Evolutionary conservation across 805 yeast species (phyloP), one percentile per base, ranked within the genome.

Genomic region (Saturnispora serradocipensis): DNA sequence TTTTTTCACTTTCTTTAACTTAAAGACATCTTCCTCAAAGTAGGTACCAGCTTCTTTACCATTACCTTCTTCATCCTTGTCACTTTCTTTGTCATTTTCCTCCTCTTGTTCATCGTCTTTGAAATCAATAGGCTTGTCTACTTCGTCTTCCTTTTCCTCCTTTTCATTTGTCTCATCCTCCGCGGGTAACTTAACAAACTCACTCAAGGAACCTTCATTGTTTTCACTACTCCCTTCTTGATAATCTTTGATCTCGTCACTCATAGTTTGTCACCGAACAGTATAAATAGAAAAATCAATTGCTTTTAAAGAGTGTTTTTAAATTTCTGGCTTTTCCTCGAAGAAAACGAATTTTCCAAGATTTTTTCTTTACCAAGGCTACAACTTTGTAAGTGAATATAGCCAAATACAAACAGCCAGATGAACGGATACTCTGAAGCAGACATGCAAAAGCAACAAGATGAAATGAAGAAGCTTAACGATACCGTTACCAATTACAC

Each of bases 381-480:
- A 25, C 27, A 10, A 47, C 27, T 15, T 40, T 40, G 42, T 30
- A 11, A 36, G 18, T 18, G 25, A 40, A 40, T 40, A 5, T 13
- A 40, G 25, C n/a, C 16, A 54, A 20, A 49, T n/a, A 38, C 42
- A 10, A 30, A 38, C 42, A 38, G 22, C 13, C 20, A 38, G 42
- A 61, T 61, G 66, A 67, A 58, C 60, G 67, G 60, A 27, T 61
- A 59, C 58, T 58, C 64, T 22, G 61, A 64, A 58, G 67, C 62
- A 57, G 65, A 63, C 55, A 60, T 63, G 46, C 81, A 77, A 72
- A 81, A 77, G 63, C 56, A 55, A 20, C 60, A 57, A 58, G 88
- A 82, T 62, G 86, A 81, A 60, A 82, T 82, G 67, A 82, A 78
- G 72, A 81, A 76, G 63, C 64, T 75, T 52, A 88, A 82, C 64